Base-by-base conservation (phyloP, 78 protist species). In the Dictyostelium brefeldianum region DNA sequence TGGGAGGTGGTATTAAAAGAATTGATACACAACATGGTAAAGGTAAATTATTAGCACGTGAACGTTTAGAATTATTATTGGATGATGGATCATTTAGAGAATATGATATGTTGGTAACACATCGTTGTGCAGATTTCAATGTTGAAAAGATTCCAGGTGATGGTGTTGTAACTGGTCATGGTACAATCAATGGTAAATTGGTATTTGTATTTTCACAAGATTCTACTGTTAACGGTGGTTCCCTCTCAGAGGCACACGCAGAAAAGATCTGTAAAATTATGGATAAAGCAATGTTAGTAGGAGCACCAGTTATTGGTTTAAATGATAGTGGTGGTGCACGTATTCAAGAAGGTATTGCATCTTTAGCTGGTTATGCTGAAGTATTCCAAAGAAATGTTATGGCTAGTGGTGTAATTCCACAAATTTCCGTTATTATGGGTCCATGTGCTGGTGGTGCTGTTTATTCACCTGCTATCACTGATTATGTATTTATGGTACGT, bases 371-470 rank as follows among this genome's bases (percentile, higher is more conserved):
- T 77, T 98, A 98, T 77, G 98, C 99, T 3, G 99, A 97, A 27
- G 97, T 97, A 29, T 97, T 98, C 95, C 98, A 96, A 95, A 93
- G 98, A 56, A 98, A 97, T 83, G 98, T 78, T 74, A 96, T 97
- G 83, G 98, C 99, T 14, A 94, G 98, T 12, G 99, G 99, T 48
- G 99, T 98, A 29, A 78, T 99, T 15, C 99, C 99, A 18, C 99
- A 98, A 73, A 91, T 98, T 46, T 96, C 98, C 6, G 57, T 97
- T 57, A 97, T 98, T 81, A 98, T 98, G 99, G 99, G 99, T 12
- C 99, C 99, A 27, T 98, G 99, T 82, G 99, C 99, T 12, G 99
- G 98, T 54, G 99, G 99, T 53, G 99, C 99, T 10, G 99, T 99
- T 15, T 99, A 99, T 93, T 96, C 98, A 18, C 99, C 99, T 14